A percentile compares a stretch with the other conserved stretches of the same genome.
Conservation (phyloP, 768 basidiomycete species). For the Suillus subaureus region DNA sequence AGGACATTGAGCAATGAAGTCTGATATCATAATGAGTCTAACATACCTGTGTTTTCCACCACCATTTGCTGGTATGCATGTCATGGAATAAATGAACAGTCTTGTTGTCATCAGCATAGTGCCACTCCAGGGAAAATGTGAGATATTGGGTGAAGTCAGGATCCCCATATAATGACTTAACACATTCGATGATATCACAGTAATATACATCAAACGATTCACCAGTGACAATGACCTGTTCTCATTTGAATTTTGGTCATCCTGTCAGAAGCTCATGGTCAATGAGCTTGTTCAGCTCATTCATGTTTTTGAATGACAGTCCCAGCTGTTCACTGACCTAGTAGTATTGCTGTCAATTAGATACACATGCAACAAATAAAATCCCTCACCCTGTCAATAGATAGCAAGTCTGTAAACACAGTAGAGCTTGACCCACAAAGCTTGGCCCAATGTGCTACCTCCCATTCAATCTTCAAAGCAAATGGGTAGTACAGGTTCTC, state of each 20-base stretch:
- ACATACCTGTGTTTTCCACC: constrained; percentile 51
- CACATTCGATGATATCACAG: constrained; percentile 39
- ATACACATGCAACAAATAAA: neutral
- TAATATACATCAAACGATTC: constrained; percentile 36
- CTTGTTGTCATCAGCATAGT: constrained; percentile 34
- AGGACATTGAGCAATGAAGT: neutral
- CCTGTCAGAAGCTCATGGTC: constrained; percentile 26
- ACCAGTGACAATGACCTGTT: constrained; percentile 22
- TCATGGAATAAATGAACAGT: constrained; percentile 37
- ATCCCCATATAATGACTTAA: constrained; percentile 37
- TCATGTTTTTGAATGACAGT: constrained; percentile 35
- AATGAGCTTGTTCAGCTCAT: constrained; percentile 37
- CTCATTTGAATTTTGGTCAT: constrained; percentile 33
- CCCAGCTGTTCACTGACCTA: constrained; percentile 28
- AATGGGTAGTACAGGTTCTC: constrained; percentile 32
- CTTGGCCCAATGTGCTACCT: constrained; percentile 44
- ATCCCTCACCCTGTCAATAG: constrained; percentile 40
- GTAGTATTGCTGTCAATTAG: neutral
- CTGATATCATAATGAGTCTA: neutral
- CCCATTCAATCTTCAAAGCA: constrained; percentile 38
- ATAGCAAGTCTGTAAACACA: constrained; percentile 39
- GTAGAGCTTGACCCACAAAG: constrained; percentile 37
- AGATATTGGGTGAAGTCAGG: constrained; percentile 36
- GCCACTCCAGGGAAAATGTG: constrained; percentile 37
- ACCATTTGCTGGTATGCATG: constrained; percentile 53